A percentile compares a stretch with the other conserved stretches of the same genome.
phyloP scores from a whole-genome alignment of 306 rosid species.

The Hippophae rhamnoides region DNA sequence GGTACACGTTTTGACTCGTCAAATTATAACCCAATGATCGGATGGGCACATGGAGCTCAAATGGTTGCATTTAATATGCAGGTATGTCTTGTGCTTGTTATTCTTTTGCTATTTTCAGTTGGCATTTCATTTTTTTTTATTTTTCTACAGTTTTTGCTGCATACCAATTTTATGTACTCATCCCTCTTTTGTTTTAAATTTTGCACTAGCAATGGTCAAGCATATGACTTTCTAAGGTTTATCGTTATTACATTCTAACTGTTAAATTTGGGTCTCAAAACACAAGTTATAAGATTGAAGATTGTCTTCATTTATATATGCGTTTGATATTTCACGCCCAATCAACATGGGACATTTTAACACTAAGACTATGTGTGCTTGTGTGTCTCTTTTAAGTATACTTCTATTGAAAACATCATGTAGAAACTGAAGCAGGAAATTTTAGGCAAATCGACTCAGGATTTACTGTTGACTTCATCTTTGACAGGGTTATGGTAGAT shows the following conservation, averaged over 20 bases:
- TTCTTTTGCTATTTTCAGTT: not conserved
- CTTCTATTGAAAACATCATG: not conserved
- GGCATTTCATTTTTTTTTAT: not conserved
- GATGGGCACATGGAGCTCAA: slow-evolving; percentile 98
- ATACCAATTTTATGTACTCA: not conserved
- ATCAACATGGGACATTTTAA: too few species aligned
- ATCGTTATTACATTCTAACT: not conserved
- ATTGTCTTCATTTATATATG: too few species aligned
- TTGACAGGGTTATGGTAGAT: slow-evolving; percentile 83
- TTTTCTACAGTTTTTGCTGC: not conserved
- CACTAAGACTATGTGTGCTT: not conserved
- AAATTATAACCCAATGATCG: slow-evolving; percentile 87
- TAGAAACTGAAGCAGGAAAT: not conserved
- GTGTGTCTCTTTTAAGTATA: not conserved
- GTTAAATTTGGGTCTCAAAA: too few species aligned
- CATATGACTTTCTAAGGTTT: slow-evolving; percentile 4
- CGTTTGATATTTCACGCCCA: too few species aligned
- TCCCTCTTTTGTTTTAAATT: slow-evolving; percentile 1
- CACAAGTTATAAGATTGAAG: too few species aligned
- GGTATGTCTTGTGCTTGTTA: slow-evolving; percentile 32
- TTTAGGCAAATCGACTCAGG: not conserved
- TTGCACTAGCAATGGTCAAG: not conserved
- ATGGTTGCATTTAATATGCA: slow-evolving; percentile 99
- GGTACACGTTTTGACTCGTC: slow-evolving; percentile 88
- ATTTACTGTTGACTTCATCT: slow-evolving; percentile 14